Evolutionary conservation across 352 stramenopile genomes (phyloP).

Genomic region (Pythium angustatum): DNA sequence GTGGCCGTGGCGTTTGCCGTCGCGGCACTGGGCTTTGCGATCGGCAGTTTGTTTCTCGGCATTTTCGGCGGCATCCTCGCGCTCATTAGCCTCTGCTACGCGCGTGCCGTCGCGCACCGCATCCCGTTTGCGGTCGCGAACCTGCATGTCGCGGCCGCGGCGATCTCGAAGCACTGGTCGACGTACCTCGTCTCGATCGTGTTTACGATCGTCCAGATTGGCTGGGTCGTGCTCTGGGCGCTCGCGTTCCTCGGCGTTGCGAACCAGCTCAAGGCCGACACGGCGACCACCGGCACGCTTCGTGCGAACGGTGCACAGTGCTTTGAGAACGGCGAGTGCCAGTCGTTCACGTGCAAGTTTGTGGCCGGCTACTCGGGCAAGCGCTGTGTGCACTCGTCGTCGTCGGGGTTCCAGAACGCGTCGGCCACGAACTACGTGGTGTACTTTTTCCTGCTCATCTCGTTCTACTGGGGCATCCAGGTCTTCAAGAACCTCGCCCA

Average conservation of each 20-base stretch:
- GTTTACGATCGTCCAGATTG: slow-evolving; percentile 88
- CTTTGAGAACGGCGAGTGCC: slow-evolving; percentile 35
- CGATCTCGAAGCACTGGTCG: slow-evolving; percentile 88
- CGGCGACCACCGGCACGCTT: slow-evolving; percentile 22
- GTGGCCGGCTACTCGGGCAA: slow-evolving; percentile 4
- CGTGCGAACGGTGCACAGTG: slow-evolving; percentile 27
- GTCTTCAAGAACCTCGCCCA: slow-evolving; percentile 94
- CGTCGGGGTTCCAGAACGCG: slow-evolving; percentile 39
- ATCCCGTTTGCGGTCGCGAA: slow-evolving; percentile 95
- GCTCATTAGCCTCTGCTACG: slow-evolving; percentile 85
- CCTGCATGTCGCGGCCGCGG: slow-evolving; percentile 83
- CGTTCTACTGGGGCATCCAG: slow-evolving; percentile 93
- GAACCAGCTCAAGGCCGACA: slow-evolving; percentile 56
- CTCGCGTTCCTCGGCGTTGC: slow-evolving; percentile 87
- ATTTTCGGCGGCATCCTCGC: slow-evolving; percentile 65
- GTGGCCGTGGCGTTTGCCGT: slow-evolving; percentile 69
- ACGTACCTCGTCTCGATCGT: slow-evolving; percentile 87
- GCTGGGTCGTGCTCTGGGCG: slow-evolving; percentile 89
- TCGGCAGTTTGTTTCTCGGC: slow-evolving; percentile 68
- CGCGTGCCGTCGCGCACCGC: slow-evolving; percentile 77
- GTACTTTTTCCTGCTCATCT: slow-evolving; percentile 89
- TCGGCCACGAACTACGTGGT: slow-evolving; percentile 40
- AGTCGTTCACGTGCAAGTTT: slow-evolving; percentile 41
- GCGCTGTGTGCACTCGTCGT: slow-evolving; percentile 26
- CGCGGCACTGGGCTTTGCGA: slow-evolving; percentile 66